These are phyloP conservation scores for Teratosphaeriaceae sp. DNA, from an alignment of 2,329 filamentous ascomycete genomes.

Conservation along the genomic window DNA sequence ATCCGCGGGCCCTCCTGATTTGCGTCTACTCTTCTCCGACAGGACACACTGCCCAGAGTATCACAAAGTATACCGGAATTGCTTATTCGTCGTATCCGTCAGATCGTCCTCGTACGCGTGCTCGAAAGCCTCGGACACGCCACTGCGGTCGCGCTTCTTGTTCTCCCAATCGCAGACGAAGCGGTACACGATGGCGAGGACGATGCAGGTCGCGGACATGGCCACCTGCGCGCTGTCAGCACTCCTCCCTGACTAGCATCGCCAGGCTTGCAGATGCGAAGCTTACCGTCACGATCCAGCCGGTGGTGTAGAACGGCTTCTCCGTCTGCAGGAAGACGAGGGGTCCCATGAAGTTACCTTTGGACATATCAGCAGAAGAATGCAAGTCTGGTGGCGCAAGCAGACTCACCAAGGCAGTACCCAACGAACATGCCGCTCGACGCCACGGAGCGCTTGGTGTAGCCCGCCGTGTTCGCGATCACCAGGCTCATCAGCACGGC, in stretches of 20 bases:
- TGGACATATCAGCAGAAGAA: conserved; percentile 10
- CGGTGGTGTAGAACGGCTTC: conserved; percentile 34
- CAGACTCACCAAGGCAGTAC: conserved; percentile 40
- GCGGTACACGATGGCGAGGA: conserved; percentile 40
- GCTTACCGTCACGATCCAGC: conserved; percentile 32
- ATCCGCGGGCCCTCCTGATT: too few species aligned
- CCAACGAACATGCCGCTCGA: conserved; percentile 46
- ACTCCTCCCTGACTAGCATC: too few species aligned
- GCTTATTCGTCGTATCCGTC: conserved; percentile 5
- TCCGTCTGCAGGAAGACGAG: conserved; percentile 37
- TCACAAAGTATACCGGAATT: conserved; percentile 5
- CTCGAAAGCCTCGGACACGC: conserved; percentile 43
- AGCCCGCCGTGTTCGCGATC: conserved; percentile 47
- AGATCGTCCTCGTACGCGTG: conserved; percentile 44
- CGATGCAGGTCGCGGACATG: conserved; percentile 27
- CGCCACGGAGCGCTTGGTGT: conserved; percentile 45
- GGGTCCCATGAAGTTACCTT: conserved; percentile 40
- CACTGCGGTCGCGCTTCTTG: conserved; percentile 36
- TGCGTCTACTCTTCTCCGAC: not conserved
- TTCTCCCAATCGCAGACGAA: conserved; percentile 41
- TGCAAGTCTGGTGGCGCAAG: not conserved
- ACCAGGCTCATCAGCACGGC: conserved; percentile 46
- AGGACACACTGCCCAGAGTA: too few species aligned
- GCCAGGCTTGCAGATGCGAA: not conserved
- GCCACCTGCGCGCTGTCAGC: conserved; percentile 10